Base-by-base conservation (phyloP, 805 yeast species). In the Monosporozyma solicola region DNA sequence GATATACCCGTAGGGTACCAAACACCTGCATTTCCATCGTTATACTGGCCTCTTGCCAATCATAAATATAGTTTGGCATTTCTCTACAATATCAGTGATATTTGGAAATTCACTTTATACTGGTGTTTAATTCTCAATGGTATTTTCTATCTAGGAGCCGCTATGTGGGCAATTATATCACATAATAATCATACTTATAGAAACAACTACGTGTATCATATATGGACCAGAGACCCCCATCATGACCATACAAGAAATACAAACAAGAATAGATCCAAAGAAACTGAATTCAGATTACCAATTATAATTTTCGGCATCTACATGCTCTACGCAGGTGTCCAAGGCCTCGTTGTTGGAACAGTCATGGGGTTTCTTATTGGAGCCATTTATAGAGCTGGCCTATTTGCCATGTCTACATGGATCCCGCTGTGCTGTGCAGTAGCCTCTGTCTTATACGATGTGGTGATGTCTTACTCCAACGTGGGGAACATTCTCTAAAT, bases 371-470 rank as follows among this genome's bases (percentile, higher is more conserved):
- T 90, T 11, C 64, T 94, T 57, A 65, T 87, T 16, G 84, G 84
- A 37, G 86, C 89, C 1, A 78, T 90, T 7, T 91, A 91, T 70
- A 74, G 77, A 52, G 82, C 95, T 0, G 96, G 96, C 0, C 75
- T 85, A 25, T 81, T 92, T 61, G 79, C 85, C 24, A 87, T 94
- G 95, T 84, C 95, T 11, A 87, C 97, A 0, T 92, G 99, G 99
- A 81, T 92, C 7, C 98, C 99, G 0, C 77, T 92, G 58, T 78
- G 85, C 52, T 87, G 91, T 81, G 95, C 83, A 0, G 68, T 85
- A 2, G 78, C 85, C 4, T 83, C 82, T 59, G 75, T 87, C 5
- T 63, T 89, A 45, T 86, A 79, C 66, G 80, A 85, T 63, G 75
- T 88, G 37, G 73, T 84, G 35, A 77, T 83, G 8, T 77, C 67